phyloP scores from a whole-genome alignment of 495 filamentous ascomycete species.

The Annulohypoxylon bovei region DNA sequence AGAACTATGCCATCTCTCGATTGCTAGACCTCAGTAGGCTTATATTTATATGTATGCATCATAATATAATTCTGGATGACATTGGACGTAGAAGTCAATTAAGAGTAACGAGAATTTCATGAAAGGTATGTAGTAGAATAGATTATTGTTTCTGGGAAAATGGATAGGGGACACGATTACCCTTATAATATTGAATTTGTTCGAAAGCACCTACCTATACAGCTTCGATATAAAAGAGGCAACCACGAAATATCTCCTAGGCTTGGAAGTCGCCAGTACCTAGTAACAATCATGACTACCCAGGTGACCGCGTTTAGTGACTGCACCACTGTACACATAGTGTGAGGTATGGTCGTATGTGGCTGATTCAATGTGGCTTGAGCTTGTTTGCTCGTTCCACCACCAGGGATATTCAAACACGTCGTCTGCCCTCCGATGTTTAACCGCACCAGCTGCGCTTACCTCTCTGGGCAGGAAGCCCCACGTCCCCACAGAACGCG shows the following conservation, averaged over 20 bases:
- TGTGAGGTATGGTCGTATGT: background rate
- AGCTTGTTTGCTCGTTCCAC: no score
- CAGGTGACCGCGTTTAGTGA: background rate
- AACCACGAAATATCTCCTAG: background rate
- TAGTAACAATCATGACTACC: background rate
- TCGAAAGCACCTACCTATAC: background rate
- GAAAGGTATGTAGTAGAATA: no score
- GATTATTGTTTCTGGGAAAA: no score
- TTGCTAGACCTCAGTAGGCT: background rate
- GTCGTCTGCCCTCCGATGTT: conserved; percentile 8
- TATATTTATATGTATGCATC: background rate
- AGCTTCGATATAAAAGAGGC: background rate
- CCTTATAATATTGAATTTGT: no score
- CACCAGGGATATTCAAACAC: background rate
- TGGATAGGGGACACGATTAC: no score
- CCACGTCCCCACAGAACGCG: conserved; percentile 29
- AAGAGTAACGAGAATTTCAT: no score
- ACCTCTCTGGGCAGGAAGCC: background rate
- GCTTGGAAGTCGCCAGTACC: background rate
- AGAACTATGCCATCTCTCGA: background rate
- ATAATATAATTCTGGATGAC: background rate
- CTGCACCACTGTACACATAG: no score
- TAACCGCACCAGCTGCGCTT: conserved; percentile 2
- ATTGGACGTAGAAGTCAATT: background rate
- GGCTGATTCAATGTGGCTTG: background rate